Percentiles rank a stretch among this genome's conserved stretches.
These are phyloP conservation scores for Zostera marina DNA, from an alignment of 116 monocot genomes.

Conservation along the genomic window DNA sequence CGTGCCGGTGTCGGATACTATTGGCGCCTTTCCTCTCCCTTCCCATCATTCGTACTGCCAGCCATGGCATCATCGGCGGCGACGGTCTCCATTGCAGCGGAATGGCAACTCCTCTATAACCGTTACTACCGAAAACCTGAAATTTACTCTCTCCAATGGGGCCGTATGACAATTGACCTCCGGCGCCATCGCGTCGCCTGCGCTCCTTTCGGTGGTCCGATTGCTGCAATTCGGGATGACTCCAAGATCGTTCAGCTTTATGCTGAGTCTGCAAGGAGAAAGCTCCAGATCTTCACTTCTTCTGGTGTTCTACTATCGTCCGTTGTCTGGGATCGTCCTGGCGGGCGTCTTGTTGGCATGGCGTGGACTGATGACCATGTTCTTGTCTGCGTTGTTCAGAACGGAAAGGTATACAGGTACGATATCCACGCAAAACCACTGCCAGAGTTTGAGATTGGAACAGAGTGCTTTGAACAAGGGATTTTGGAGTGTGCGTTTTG, in stretches of 20 bases:
- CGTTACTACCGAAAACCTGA: conserved; percentile 71
- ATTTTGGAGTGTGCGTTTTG: conserved; percentile 69
- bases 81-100: conserved; percentile 58
- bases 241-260: conserved; percentile 91
- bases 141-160: conserved; percentile 54
- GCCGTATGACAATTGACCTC: conserved; percentile 49
- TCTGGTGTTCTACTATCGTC: conserved; percentile 53
- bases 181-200: conserved; percentile 73
- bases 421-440: conserved; percentile 33
- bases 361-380: conserved; percentile 54
- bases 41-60: background rate
- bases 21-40: background rate
- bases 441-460: conserved; percentile 40
- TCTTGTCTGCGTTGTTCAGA: conserved; percentile 55
- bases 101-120: conserved; percentile 84
- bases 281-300: conserved; percentile 71
- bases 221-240: conserved; percentile 92
- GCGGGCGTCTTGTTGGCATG: conserved; percentile 75
- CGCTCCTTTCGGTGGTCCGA: conserved; percentile 85
- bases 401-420: conserved; percentile 65
- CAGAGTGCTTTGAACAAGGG: conserved; percentile 53
- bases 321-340: conserved; percentile 57
- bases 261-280: conserved; percentile 81
- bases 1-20: background rate
- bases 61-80: conserved; percentile 5